These are phyloP conservation scores for Pseudovirgaria hyperparasitica DNA, from an alignment of 2,329 filamentous ascomycete genomes.

Conservation along the genomic window DNA sequence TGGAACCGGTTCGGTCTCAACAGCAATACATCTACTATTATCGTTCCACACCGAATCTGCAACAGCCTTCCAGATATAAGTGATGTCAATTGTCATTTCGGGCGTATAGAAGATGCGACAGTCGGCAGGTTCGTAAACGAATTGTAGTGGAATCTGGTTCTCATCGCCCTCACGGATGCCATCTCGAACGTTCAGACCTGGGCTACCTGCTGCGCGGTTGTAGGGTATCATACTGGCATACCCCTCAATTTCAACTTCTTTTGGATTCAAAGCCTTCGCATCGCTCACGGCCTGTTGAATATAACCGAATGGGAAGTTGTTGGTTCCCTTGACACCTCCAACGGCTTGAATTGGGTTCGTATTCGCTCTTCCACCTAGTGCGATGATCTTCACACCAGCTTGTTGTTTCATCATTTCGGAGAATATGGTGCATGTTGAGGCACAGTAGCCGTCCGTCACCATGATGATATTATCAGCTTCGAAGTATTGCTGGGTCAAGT, in stretches of 20 bases:
- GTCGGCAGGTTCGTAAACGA: slow-evolving; percentile 48
- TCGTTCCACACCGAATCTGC: slow-evolving; percentile 22
- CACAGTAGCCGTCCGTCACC: slow-evolving; percentile 43
- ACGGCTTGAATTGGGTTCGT: slow-evolving; percentile 39
- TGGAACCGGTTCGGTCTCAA: too few species aligned
- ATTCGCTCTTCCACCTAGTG: slow-evolving; percentile 46
- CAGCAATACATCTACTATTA: slow-evolving; percentile 20
- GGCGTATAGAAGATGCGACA: slow-evolving; percentile 49
- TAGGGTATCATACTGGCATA: slow-evolving; percentile 20
- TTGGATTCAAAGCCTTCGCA: slow-evolving; percentile 10
- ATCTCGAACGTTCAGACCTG: slow-evolving; percentile 19
- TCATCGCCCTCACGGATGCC: slow-evolving; percentile 32
- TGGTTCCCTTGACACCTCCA: slow-evolving; percentile 51
- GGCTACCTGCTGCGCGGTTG: slow-evolving; percentile 15
- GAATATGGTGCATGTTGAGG: slow-evolving; percentile 48
- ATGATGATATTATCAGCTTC: slow-evolving; percentile 47
- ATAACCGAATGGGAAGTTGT: slow-evolving; percentile 20
- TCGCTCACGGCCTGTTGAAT: slow-evolving; percentile 18
- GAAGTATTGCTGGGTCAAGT: slow-evolving; percentile 40
- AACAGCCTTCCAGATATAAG: slow-evolving; percentile 39
- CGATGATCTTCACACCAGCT: slow-evolving; percentile 42
- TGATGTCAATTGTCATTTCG: slow-evolving; percentile 40
- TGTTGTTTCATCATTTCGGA: slow-evolving; percentile 40
- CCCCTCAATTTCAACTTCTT: slow-evolving; percentile 19
- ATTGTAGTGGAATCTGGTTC: slow-evolving; percentile 41